Evolutionary conservation across 148 eudicot genomes (phyloP), one percentile per base, ranked within the genome.

Genomic region (Limonium bicolor): DNA sequence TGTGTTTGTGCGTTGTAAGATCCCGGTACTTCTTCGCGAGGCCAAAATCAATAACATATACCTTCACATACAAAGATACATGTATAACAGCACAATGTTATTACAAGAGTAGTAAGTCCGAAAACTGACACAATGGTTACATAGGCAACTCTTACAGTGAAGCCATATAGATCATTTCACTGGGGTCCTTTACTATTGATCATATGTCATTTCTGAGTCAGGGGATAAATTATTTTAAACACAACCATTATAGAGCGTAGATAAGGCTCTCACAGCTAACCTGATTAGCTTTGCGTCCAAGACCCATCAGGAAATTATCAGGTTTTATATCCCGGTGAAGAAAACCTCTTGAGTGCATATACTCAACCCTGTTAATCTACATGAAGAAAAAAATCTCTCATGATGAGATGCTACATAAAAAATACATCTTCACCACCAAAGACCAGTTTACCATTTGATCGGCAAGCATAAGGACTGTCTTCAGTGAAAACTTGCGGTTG

Each of bases 271-370:
- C n/a, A n/a, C n/a, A n/a, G n/a, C n/a, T 12, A 13, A 90, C 97
- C 97, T 84, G 97, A 67, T 90, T 84, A 56, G 95, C 99, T 78
- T 90, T 90, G 32, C 95, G 93, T 43, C 95, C 99, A 46, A 84
- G 70, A 54, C 97, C 97, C 95, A 90, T 90, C 36, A 90, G 56
- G 56, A 90, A 90, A 73, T 84, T 90, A 57, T 90, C 97, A 12
- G 97, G 97, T 60, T 90, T 90, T 39, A 90, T 90, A 56, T 90
- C 97, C 42, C 97, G 97, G 51, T 90, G 97, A 53, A 90, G 84
- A 68, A 90, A 90, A 33, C 97, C 95, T 73, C 95, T 84, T n/a
- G 95, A 84, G 59, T 90, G 94, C 94, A 83, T 78, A 50, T 73
- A 83, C 48, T 83, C 96, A 24, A 87, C 56, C 7, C 96, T 79